Percentiles rank a stretch among this genome's conserved stretches.
phyloP scores from a whole-genome alignment of 805 yeast genomes.

The Kodamaea nitidulidarum region DNA sequence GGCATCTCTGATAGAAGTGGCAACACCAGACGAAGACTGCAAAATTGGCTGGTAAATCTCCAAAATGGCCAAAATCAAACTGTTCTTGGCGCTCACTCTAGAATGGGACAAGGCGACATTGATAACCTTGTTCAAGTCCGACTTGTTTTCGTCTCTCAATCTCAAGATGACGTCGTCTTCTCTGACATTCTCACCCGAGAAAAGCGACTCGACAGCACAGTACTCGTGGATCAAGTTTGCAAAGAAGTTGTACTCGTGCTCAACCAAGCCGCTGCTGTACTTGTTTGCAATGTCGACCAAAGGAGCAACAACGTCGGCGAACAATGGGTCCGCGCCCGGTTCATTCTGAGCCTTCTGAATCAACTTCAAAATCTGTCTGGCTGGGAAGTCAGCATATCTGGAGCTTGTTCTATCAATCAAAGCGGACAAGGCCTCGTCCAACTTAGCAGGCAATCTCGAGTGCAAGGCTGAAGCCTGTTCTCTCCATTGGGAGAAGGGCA shows the following conservation, averaged over 20 bases:
- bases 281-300: conserved; percentile 64
- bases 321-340: conserved; percentile 49
- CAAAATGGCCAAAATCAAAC: conserved; percentile 79
- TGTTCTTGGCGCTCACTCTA: conserved; percentile 89
- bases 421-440: conserved; percentile 63
- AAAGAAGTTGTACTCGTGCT: conserved; percentile 79
- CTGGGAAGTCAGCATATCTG: conserved; percentile 86
- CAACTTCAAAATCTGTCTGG: conserved; percentile 72
- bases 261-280: conserved; percentile 70
- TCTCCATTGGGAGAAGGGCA: conserved; percentile 93
- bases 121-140: conserved; percentile 70
- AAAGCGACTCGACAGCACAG: conserved; percentile 70
- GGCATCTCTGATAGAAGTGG: conserved; percentile 62
- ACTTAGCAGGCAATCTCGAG: conserved; percentile 75
- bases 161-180: conserved; percentile 86
- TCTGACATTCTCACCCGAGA: conserved; percentile 69
- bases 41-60: conserved; percentile 76
- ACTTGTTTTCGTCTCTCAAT: conserved; percentile 83
- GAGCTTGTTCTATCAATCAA: conserved; percentile 61
- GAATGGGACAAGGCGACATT: conserved; percentile 79
- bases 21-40: conserved; percentile 61
- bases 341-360: conserved; percentile 58
- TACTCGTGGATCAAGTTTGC: conserved; percentile 68
- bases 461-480: conserved; percentile 85
- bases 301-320: conserved; percentile 64